phyloP scores from a whole-genome alignment of 371 early-diverging fungal species.

The Mucor velutinosus region DNA sequence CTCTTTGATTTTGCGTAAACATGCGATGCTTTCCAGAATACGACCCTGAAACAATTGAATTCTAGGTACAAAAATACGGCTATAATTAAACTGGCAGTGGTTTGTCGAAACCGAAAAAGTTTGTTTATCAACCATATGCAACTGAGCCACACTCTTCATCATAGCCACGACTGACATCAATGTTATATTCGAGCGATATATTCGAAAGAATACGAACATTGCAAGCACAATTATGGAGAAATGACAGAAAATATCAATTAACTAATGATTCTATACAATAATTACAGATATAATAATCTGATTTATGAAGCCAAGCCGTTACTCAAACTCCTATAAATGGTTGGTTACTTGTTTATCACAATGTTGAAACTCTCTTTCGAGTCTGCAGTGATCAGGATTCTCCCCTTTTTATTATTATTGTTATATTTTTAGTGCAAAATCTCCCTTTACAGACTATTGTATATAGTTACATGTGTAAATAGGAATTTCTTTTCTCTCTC shows the following conservation, averaged over 20 bases:
- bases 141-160: not conserved
- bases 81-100: not conserved
- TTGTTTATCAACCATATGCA: not conserved
- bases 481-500: not conserved
- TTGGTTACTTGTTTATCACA: not conserved
- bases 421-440: constrained; percentile 12
- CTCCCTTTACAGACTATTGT: constrained; percentile 1
- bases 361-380: not conserved
- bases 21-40: not conserved
- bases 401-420: not conserved
- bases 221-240: not conserved
- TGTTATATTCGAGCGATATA: not conserved
- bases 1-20: not conserved
- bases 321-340: constrained; percentile 7
- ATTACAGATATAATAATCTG: not conserved
- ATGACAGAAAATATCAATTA: not conserved
- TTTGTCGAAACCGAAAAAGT: not conserved
- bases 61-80: not conserved
- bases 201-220: not conserved
- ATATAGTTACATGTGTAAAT: not conserved
- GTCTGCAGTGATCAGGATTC: not conserved
- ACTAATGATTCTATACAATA: not conserved
- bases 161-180: not conserved
- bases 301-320: constrained; percentile 4
- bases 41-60: not conserved